phyloP scores from a whole-genome alignment of 1,284 basidiomycete species.

The Meripilus lineatus region DNA sequence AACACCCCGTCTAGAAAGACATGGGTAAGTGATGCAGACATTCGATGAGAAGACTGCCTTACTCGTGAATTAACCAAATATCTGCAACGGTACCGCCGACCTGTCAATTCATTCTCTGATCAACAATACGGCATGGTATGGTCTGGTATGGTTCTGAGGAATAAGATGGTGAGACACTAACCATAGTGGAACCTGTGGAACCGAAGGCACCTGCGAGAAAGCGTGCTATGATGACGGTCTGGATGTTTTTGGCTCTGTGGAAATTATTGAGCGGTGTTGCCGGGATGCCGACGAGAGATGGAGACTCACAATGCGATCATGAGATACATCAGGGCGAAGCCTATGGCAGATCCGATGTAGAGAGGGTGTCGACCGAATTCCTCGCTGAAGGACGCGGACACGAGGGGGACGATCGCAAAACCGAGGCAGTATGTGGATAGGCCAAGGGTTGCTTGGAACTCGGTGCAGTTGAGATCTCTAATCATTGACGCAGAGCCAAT shows the following conservation, averaged over 20 bases:
- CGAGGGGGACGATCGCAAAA: slow-evolving; percentile 65
- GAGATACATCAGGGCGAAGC: slow-evolving; percentile 58
- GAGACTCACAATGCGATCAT: slow-evolving; percentile 55
- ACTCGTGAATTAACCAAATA: slow-evolving; percentile 63
- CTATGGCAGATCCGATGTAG: slow-evolving; percentile 53
- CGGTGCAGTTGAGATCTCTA: slow-evolving; percentile 54
- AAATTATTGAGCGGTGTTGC: background rate
- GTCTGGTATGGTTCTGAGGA: no score
- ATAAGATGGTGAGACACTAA: no score
- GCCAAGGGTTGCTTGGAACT: slow-evolving; percentile 56
- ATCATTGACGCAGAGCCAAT: slow-evolving; percentile 59
- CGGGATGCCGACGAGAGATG: background rate
- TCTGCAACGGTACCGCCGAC: slow-evolving; percentile 74
- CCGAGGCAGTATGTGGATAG: slow-evolving; percentile 62
- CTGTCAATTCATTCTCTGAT: slow-evolving; percentile 3
- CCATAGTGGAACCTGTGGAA: slow-evolving; percentile 69
- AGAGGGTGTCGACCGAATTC: slow-evolving; percentile 72
- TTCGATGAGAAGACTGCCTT: slow-evolving; percentile 5
- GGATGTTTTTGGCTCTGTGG: slow-evolving; percentile 57
- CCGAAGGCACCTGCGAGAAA: slow-evolving; percentile 69
- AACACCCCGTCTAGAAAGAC: slow-evolving; percentile 48
- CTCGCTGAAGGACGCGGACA: slow-evolving; percentile 72
- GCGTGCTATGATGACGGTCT: slow-evolving; percentile 63
- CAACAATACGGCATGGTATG: background rate
- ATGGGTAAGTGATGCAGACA: background rate